These are phyloP conservation scores for Annona squamosa DNA, from an alignment of 164 flowering plant species.

Conservation along the genomic window DNA sequence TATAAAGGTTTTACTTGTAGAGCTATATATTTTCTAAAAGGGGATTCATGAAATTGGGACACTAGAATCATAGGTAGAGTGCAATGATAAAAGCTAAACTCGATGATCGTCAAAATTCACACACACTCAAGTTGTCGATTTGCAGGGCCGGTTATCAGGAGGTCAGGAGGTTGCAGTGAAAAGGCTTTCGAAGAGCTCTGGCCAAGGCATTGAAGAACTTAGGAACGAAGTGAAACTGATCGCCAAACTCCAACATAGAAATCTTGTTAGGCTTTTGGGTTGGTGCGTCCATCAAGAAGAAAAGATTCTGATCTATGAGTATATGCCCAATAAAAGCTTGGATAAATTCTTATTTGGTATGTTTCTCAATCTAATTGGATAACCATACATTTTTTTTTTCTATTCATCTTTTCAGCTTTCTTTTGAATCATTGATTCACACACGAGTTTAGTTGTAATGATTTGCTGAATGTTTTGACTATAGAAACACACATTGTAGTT, in stretches of 20 bases:
- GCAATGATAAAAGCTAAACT: too few species aligned
- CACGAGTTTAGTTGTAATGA: too few species aligned
- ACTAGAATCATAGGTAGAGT: too few species aligned
- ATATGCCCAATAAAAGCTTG: constrained; percentile 29
- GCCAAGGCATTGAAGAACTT: constrained; percentile 34
- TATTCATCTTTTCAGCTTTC: background rate
- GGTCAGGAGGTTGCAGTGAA: constrained; percentile 37
- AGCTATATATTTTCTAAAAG: background rate
- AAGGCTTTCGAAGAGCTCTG: constrained; percentile 29
- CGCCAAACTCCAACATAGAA: constrained; percentile 40
- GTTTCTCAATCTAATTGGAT: background rate
- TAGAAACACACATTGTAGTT: background rate
- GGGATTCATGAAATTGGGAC: too few species aligned
- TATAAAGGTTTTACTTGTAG: background rate
- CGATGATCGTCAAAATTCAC: too few species aligned
- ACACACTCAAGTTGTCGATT: background rate
- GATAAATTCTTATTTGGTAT: constrained; percentile 26
- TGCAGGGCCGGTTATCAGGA: constrained; percentile 6
- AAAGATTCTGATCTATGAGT: constrained; percentile 36
- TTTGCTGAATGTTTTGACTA: background rate
- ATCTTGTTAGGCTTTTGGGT: constrained; percentile 36
- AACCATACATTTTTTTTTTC: background rate
- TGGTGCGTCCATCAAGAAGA: constrained; percentile 29
- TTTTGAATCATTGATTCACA: too few species aligned
- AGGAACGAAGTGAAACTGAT: constrained; percentile 29